These are phyloP conservation scores for Lasiodiplodia sp. DNA, from an alignment of 2,329 filamentous ascomycete species.

Conservation along the genomic window DNA sequence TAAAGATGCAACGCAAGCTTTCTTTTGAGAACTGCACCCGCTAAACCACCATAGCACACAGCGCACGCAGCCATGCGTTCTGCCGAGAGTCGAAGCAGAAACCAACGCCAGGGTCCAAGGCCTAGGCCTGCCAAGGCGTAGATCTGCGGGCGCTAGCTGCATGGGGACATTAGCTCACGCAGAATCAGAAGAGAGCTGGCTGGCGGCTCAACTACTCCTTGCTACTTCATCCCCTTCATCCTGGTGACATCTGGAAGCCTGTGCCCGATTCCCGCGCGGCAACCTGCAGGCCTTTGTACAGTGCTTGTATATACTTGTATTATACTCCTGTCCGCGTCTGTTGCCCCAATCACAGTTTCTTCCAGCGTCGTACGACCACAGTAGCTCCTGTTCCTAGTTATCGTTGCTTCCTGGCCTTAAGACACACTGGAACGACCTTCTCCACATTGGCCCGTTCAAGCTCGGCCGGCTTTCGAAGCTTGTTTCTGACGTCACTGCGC, in stretches of 20 bases:
- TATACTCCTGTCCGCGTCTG: constrained; percentile 1
- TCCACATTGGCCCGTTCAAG: too few species aligned
- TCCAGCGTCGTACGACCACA: not conserved
- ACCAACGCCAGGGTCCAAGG: constrained; percentile 5
- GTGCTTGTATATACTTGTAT: constrained; percentile 22
- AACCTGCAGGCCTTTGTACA: not conserved
- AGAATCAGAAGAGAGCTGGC: constrained; percentile 2
- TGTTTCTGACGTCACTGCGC: constrained; percentile 2
- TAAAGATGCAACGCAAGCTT: not conserved
- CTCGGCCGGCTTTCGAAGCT: not conserved
- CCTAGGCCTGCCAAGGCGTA: constrained; percentile 19
- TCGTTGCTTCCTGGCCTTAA: not conserved
- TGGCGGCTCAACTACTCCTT: not conserved
- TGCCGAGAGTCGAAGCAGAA: not conserved
- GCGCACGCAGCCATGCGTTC: not conserved
- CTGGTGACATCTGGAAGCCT: not conserved
- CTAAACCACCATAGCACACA: not conserved
- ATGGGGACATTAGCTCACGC: constrained; percentile 15
- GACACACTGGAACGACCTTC: too few species aligned
- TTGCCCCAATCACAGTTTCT: not conserved
- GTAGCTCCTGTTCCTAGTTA: not conserved
- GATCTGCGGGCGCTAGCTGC: constrained; percentile 19
- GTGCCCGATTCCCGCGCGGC: not conserved
- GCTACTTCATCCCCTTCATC: not conserved
- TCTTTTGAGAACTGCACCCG: not conserved